These are phyloP conservation scores for Penicillium psychrosexuale DNA, from an alignment of 2,329 filamentous ascomycete genomes.

Conservation along the genomic window DNA sequence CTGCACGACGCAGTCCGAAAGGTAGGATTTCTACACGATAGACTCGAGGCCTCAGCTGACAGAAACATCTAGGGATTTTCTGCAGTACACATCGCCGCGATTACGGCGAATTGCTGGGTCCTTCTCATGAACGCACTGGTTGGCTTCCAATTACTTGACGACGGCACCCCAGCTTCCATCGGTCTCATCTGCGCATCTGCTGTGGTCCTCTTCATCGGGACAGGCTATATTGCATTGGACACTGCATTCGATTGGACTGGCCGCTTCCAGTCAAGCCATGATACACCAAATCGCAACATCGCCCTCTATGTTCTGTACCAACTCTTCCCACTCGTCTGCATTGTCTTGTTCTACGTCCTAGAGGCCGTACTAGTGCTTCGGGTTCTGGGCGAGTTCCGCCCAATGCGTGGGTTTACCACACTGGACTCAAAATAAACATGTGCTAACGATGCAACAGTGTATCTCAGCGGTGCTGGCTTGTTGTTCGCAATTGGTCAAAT, in stretches of 20 bases:
- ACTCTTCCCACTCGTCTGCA: constrained; percentile 79
- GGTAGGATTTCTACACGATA: constrained; percentile 51
- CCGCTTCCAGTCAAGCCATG: constrained; percentile 64
- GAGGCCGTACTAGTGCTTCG: constrained; percentile 80
- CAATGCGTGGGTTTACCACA: constrained; percentile 64
- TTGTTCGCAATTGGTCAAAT: constrained; percentile 90
- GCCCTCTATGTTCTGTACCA: constrained; percentile 93
- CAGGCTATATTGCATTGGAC: constrained; percentile 92
- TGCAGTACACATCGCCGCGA: constrained; percentile 84
- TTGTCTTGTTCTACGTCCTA: constrained; percentile 82
- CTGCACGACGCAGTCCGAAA: constrained; percentile 64
- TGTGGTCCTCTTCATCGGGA: constrained; percentile 73
- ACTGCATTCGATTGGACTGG: constrained; percentile 83
- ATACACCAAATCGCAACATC: constrained; percentile 64
- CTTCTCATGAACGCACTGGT: constrained; percentile 88
- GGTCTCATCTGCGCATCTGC: constrained; percentile 71
- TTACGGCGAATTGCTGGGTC: constrained; percentile 84
- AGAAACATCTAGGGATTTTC: constrained; percentile 66
- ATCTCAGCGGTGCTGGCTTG: constrained; percentile 68
- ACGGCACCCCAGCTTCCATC: constrained; percentile 82
- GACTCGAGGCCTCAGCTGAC: constrained; percentile 9
- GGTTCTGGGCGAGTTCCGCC: constrained; percentile 80
- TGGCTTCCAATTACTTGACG: constrained; percentile 89
- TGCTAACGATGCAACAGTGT: constrained; percentile 51
- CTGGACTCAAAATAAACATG: neutral